Base-by-base conservation (phyloP, 2,329 filamentous ascomycete species). In the Alternaria metachromatica region DNA sequence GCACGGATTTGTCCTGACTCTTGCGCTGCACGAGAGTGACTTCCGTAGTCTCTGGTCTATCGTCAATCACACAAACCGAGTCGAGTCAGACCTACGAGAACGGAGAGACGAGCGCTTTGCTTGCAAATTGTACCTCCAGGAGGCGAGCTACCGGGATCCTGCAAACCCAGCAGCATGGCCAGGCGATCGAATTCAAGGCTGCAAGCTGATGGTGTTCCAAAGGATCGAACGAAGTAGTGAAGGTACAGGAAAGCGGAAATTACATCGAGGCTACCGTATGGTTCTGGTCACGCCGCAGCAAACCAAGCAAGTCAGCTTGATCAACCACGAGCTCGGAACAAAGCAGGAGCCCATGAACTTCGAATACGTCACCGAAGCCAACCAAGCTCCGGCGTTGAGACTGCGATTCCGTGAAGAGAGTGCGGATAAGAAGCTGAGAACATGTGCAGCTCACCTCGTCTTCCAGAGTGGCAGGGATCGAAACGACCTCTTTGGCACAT, bases 111-210 rank as follows among this genome's bases (percentile, higher is more conserved):
- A 97, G 80, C 84, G 84, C 3, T 80, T 91, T 60, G 84, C 91
- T 3, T 93, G 92, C 76, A 88, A 90, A 71, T 86, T 88, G 8
- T 89, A 87, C 2, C 82, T 97, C 9, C 88, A 88, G 48, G 87
- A 90, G 25, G 93, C 96, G 68, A 92, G 95, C 72, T 96, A 95
- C 76, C 90, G 93, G 73, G 93, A 96, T 73, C 85, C 89, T 2
- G 83, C 88, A n/a, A 85, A 91, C 62, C 85, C 90, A 13, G 86
- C 89, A 62, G 85, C 87, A 2, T 97, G 97, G 76, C 92, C 93
- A 6, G 86, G 89, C 50, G 93, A 96, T 23, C 85, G 90, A 6
- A 85, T 94, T 6, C 84, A 87, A 41, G 85, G 88, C 45, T 96
- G 93, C 77, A 89, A 90, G 44, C 81, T 96, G 26, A 87, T 89